Evolutionary conservation across 352 stramenopile species (phyloP).

Genomic region (Blastocystis sp.): DNA sequence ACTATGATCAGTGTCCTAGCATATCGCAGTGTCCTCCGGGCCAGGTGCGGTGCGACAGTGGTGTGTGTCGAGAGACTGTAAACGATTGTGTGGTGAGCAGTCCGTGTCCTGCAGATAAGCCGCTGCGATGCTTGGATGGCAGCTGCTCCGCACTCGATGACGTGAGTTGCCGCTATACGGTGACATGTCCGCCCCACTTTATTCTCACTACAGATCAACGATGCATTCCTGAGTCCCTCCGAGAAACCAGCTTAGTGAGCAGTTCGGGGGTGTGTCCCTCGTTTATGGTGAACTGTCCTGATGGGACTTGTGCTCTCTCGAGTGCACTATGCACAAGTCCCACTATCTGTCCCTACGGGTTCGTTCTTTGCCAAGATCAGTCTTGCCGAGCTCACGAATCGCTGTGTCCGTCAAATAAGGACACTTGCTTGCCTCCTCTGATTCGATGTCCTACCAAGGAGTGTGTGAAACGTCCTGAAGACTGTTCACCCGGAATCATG

Average conservation of each 20-base stretch:
- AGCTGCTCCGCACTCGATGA: neutral
- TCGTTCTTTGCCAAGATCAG: slow-evolving; percentile 18
- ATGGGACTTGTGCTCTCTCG: neutral
- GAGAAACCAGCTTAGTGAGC: neutral
- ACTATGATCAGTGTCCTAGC: neutral
- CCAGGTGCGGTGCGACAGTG: slow-evolving; percentile 2
- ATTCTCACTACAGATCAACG: neutral
- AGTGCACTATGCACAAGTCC: neutral
- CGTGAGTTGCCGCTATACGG: neutral
- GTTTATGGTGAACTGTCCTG: slow-evolving; percentile 1
- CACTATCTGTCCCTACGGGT: neutral
- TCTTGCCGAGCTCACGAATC: neutral
- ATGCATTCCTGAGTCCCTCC: neutral
- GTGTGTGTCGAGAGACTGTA: neutral
- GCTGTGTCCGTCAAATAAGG: slow-evolving; percentile 12
- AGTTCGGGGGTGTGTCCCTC: neutral
- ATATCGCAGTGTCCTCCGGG: neutral
- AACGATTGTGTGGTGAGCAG: neutral
- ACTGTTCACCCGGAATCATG: neutral
- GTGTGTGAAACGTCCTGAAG: slow-evolving; percentile 33
- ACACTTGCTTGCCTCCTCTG: neutral
- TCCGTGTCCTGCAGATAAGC: neutral
- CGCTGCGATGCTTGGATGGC: slow-evolving; percentile 7
- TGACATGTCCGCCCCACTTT: neutral
- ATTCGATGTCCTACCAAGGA: neutral